Base-by-base conservation (phyloP, 768 basidiomycete genomes). In the Chalciporus sphaerocephalus region DNA sequence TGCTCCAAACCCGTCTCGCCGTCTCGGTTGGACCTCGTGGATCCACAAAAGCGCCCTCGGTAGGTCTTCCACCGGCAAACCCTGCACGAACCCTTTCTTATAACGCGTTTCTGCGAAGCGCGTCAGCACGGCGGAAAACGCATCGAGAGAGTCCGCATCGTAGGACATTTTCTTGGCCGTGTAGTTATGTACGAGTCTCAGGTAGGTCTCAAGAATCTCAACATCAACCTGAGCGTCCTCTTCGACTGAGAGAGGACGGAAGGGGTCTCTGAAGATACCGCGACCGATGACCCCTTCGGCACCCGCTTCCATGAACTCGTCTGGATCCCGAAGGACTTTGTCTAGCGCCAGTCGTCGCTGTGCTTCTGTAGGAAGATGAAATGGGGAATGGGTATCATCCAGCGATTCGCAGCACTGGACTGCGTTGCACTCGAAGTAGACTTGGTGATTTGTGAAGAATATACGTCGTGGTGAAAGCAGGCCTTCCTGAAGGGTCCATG, bases 401-500 rank as follows among this genome's bases (percentile, higher is more conserved):
- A 49, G 6, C 15, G 50, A 56, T 2, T 58, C 49, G n/a, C 49
- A 51, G 5, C 52, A 52, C 28, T 42, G 44, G 6, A 45, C 13
- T 6, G 42, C 30, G 17, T 49, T 52, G 20, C 51, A 57, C 28
- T 54, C 52, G 9, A 54, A 59, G 21, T 54, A 56, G 12, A 58
- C 48, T 8, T 58, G 51, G 16, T 53, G 44, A 7, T 47, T 41
- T 1, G 58, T 60, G 39, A 58, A 56, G 52, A 56, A 52, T 12
- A 53, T 33, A 24, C 42, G 39, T 17, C 54, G 50, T 0, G 40
- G 42, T 2, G 57, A 61, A 23, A 56, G 46, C 10, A 58, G 12
- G 1, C 50, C 48, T 27, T 57, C 58, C 27, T 52, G 53, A 38
- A 16, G 61, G 6, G 50, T 56, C 59, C 52, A 56, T 3, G 49